Evolutionary conservation across 2,329 filamentous ascomycete genomes (phyloP).

Genomic region (Bimuria novae-zelandiae): DNA sequence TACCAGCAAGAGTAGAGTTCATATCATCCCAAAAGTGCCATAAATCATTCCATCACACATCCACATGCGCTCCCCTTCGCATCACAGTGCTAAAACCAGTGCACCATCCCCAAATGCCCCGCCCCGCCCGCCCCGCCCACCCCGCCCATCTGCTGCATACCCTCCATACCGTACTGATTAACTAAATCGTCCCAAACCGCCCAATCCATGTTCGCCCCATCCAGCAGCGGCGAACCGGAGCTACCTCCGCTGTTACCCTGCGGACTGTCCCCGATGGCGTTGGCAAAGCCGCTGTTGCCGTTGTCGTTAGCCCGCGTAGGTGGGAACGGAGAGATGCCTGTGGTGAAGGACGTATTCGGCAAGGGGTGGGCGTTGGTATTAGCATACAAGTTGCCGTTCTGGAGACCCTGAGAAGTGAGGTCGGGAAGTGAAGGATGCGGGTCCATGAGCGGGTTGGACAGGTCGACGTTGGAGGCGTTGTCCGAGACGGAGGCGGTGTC

Average conservation of each 20-base stretch:
- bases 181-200: slow-evolving; percentile 56
- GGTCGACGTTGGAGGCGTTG: not conserved
- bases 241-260: slow-evolving; percentile 14
- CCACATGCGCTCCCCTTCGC: not conserved
- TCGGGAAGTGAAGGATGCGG: not conserved
- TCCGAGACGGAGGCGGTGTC: not conserved
- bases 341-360: too few relatives aligned
- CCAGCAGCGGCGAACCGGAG: slow-evolving; percentile 35
- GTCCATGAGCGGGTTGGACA: slow-evolving; percentile 1
- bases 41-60: not conserved
- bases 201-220: slow-evolving; percentile 52
- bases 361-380: not conserved
- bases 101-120: slow-evolving; percentile 28
- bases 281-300: too few relatives aligned
- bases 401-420: not conserved
- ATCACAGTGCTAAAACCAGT: slow-evolving; percentile 28
- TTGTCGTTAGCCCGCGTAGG: too few relatives aligned
- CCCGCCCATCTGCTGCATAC: slow-evolving; percentile 16
- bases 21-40: too few relatives aligned
- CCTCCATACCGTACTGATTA: slow-evolving; percentile 52
- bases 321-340: not conserved
- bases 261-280: slow-evolving; percentile 27
- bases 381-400: not conserved
- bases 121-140: slow-evolving; percentile 18
- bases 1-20: too few relatives aligned